Evolutionary conservation across 2,329 filamentous ascomycete species (phyloP).

Genomic region (Alternaria sp.): DNA sequence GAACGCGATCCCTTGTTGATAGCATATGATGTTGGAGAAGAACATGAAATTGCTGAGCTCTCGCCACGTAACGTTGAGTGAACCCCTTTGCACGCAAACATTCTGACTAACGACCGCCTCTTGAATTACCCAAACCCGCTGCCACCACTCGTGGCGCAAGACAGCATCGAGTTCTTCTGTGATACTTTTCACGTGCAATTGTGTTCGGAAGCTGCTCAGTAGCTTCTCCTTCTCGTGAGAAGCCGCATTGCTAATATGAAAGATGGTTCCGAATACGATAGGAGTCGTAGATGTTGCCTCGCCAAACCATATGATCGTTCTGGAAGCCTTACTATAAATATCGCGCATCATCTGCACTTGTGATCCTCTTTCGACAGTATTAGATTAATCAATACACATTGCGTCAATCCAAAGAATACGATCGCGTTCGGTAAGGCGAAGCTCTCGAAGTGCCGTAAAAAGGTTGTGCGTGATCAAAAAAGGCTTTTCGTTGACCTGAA

Average conservation of each 20-base stretch:
- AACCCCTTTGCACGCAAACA: slow-evolving; percentile 14
- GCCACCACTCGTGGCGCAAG: slow-evolving; percentile 18
- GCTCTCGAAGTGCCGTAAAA: slow-evolving; percentile 10
- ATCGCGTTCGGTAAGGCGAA: background rate
- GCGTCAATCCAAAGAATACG: slow-evolving; percentile 8
- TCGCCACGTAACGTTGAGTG: slow-evolving; percentile 4
- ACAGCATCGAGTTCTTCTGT: slow-evolving; percentile 1
- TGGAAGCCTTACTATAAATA: slow-evolving; percentile 13
- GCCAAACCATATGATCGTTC: slow-evolving; percentile 20
- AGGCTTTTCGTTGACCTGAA: slow-evolving; percentile 3
- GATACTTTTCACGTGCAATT: background rate
- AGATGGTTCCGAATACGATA: background rate
- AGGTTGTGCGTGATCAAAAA: slow-evolving; percentile 17
- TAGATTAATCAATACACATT: slow-evolving; percentile 4
- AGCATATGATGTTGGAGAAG: background rate
- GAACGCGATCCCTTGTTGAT: background rate
- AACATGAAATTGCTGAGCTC: background rate
- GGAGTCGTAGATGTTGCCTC: background rate
- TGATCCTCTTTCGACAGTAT: slow-evolving; percentile 10
- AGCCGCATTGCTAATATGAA: too few relatives aligned
- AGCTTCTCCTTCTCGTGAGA: background rate
- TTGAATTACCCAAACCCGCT: slow-evolving; percentile 16
- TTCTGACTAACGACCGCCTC: slow-evolving; percentile 8
- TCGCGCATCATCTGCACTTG: slow-evolving; percentile 24
- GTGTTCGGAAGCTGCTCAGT: background rate